These are phyloP conservation scores for Trichoderma guizhouense DNA, from an alignment of 2,329 filamentous ascomycete species.

Conservation along the genomic window DNA sequence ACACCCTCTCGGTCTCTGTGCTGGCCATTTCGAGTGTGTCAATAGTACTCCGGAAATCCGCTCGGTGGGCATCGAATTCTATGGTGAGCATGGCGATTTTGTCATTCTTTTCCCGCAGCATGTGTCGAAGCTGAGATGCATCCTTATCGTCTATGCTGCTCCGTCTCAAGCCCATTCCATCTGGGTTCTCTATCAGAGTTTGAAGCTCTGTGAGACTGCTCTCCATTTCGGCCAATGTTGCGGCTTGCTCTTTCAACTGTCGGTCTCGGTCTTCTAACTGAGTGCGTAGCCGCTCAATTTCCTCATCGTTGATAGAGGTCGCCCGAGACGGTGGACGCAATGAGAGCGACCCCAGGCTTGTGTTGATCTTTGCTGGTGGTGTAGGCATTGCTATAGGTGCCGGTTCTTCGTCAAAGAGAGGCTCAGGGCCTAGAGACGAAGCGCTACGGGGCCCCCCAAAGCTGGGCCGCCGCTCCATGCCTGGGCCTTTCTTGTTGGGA, in stretches of 20 bases:
- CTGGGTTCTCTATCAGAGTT: slow-evolving; percentile 61
- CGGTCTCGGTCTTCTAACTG: slow-evolving; percentile 81
- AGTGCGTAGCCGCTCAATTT: slow-evolving; percentile 67
- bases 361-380: slow-evolving; percentile 52
- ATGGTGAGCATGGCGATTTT: slow-evolving; percentile 89
- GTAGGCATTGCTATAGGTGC: slow-evolving; percentile 45
- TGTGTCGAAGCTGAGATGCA: slow-evolving; percentile 69
- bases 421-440: slow-evolving; percentile 54
- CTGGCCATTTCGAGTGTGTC: slow-evolving; percentile 95
- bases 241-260: slow-evolving; percentile 84
- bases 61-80: slow-evolving; percentile 91
- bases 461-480: slow-evolving; percentile 48
- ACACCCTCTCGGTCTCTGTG: slow-evolving; percentile 91
- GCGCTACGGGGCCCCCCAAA: slow-evolving; percentile 53
- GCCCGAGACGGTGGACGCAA: slow-evolving; percentile 53
- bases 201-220: slow-evolving; percentile 75
- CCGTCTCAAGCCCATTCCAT: slow-evolving; percentile 40
- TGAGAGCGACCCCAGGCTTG: slow-evolving; percentile 52
- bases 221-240: slow-evolving; percentile 85
- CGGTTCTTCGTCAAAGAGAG: slow-evolving; percentile 55
- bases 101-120: slow-evolving; percentile 92
- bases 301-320: slow-evolving; percentile 60
- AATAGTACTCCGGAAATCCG: slow-evolving; percentile 94
- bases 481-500: slow-evolving; percentile 53
- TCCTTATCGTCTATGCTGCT: slow-evolving; percentile 66